Evolutionary conservation across 352 stramenopile species (phyloP).

Genomic region (Phytophthora palmivora): DNA sequence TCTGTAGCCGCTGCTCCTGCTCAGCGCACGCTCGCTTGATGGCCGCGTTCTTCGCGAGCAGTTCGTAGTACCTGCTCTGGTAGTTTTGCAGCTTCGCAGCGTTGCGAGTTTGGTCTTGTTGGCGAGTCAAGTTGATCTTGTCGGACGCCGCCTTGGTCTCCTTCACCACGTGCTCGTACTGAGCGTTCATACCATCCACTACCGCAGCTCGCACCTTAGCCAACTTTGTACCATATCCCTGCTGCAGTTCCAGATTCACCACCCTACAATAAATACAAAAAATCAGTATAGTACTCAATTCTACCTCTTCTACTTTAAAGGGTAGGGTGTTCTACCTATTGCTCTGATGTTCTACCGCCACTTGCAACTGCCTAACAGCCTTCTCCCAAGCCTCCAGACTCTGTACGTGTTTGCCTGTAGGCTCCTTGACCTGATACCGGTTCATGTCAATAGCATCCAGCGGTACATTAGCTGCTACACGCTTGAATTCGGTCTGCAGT

Average conservation of each 20-base stretch:
- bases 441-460: constrained; percentile 80
- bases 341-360: constrained; percentile 66
- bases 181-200: constrained; percentile 70
- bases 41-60: constrained; percentile 70
- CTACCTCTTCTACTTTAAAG: constrained; percentile 11
- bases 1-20: constrained; percentile 33
- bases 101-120: constrained; percentile 78
- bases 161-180: constrained; percentile 54
- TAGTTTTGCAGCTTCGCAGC: constrained; percentile 64
- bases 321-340: constrained; percentile 46
- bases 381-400: constrained; percentile 62
- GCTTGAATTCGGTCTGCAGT: constrained; percentile 76
- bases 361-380: constrained; percentile 55
- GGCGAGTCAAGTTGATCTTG: constrained; percentile 65
- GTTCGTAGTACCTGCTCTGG: constrained; percentile 58
- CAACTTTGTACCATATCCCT: constrained; percentile 74
- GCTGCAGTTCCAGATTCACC: constrained; percentile 78
- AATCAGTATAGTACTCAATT: constrained; percentile 10
- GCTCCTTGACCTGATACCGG: constrained; percentile 65
- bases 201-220: constrained; percentile 67
- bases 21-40: constrained; percentile 53
- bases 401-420: constrained; percentile 44
- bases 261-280: constrained; percentile 38
- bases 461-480: constrained; percentile 68
- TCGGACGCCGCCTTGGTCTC: constrained; percentile 48